Conservation (phyloP, 139 green algal species). For the Chlorella sp. region DNA sequence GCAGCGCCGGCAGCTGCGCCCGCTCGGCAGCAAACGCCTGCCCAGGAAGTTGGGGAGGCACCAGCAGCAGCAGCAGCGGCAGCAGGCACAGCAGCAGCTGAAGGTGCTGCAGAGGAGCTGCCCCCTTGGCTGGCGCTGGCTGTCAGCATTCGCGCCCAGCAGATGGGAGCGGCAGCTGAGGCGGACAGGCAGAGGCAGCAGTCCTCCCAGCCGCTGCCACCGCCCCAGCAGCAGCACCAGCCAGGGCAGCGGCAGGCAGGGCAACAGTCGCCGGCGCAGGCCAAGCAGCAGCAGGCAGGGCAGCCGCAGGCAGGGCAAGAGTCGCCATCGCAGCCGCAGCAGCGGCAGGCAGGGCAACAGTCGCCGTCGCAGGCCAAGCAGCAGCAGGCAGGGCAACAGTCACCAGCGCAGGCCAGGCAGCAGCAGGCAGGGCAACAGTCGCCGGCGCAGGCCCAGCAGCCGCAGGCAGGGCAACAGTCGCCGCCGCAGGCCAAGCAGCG, state of each 20-base stretch:
- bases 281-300: not conserved
- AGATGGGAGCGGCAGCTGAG: not conserved
- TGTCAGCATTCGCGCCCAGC: not conserved
- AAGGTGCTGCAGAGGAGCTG: not conserved
- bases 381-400: not conserved
- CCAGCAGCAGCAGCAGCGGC: not conserved
- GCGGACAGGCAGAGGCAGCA: too few species aligned
- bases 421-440: not conserved
- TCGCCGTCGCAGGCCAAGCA: too few species aligned
- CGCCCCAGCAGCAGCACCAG: too few species aligned
- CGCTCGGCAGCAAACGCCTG: not conserved
- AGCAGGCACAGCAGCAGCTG: not conserved
- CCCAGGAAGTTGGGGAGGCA: not conserved
- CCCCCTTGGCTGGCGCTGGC: slow-evolving; percentile 18
- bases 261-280: not conserved
- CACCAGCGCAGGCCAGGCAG: not conserved
- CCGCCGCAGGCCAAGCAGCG: not conserved
- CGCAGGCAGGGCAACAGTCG: not conserved
- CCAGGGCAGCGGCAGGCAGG: too few species aligned
- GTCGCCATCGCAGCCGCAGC: not conserved
- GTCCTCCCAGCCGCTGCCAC: too few species aligned
- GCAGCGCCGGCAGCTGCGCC: not conserved
- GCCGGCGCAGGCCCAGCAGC: not conserved
- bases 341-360: not conserved
- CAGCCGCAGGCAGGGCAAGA: not conserved